Percentiles rank a stretch among this genome's conserved stretches.
Conservation (phyloP, 2,329 filamentous ascomycete species). For the Paracoccidioides lutzii region DNA sequence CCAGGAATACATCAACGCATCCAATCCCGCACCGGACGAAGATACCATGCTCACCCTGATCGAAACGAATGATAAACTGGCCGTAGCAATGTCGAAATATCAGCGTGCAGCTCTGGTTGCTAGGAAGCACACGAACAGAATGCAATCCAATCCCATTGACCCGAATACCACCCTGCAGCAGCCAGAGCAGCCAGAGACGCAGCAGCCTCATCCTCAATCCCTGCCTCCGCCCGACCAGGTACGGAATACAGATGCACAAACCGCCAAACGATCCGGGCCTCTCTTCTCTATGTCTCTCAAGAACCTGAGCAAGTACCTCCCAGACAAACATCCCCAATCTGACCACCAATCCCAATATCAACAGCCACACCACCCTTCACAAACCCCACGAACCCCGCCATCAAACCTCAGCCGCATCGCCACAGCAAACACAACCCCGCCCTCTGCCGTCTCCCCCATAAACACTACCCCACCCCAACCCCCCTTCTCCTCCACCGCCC, state of each 20-base stretch:
- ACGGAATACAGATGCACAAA: background rate
- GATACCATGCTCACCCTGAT: conserved; percentile 89
- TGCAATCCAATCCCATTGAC: background rate
- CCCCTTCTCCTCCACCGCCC: conserved; percentile 8
- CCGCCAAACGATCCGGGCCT: conserved; percentile 4
- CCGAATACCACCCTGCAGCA: background rate
- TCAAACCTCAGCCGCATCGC: conserved; percentile 1
- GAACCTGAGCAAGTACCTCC: conserved; percentile 3
- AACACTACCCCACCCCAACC: background rate
- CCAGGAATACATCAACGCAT: conserved; percentile 70
- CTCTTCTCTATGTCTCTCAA: conserved; percentile 9
- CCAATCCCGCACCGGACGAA: conserved; percentile 72
- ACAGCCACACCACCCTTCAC: background rate
- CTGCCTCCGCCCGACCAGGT: background rate
- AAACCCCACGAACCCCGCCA: background rate
- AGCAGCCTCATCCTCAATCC: background rate
- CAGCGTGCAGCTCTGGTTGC: conserved; percentile 61
- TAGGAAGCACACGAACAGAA: conserved; percentile 26
- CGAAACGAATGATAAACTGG: conserved; percentile 85
- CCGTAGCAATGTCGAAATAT: conserved; percentile 68
- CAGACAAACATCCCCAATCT: background rate
- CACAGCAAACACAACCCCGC: background rate
- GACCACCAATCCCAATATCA: background rate
- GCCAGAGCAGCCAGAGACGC: background rate
- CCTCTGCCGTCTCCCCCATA: background rate